Evolutionary conservation across 805 yeast genomes (phyloP), one percentile per base, ranked within the genome.

Genomic region (Starmera caribaea): DNA sequence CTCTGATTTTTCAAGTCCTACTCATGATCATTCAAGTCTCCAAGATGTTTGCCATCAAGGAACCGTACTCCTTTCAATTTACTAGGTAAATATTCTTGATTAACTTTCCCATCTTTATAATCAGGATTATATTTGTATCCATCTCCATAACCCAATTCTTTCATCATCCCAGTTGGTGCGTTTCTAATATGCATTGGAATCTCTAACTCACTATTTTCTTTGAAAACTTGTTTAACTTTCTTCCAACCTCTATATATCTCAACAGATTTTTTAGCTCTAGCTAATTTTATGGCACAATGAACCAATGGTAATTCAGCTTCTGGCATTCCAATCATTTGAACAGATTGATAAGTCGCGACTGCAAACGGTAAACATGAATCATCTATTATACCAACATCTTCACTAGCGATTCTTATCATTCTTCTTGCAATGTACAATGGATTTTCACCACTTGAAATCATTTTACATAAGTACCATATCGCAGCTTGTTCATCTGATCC

Each of bases 381-480:
- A 57, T 92, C 97, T 4, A 83, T 66, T 2, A 85, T 62, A 0
- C 99, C 99, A 24, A 92, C 67, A 57, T 92, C 99, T 56, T 92
- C 99, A 53, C 92, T 81, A 0, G 98, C 97, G 16, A 92, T 92
- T 4, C 96, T 69, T 5, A 92, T 80, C 94, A 92, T 83, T 47
- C 98, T 65, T 34, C 99, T 68, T 0, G 92, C 88, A 11, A 92
- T 78, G 51, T 82, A 92, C 17, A 87, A 60, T 0, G 97, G 97
- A 53, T 85, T 94, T 56, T 94, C 98, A 0, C 98, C 98, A 3
- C 95, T 94, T 46, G 76, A 72, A 2, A 92, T 66, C 98, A 92
- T 92, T 36, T 88, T 69, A 0, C 80, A 90, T 16, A 92, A 62
- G 53, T 92, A 92, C 57, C 79, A 89, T 44, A 92, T 62, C 0